Evolutionary conservation across 169 alveolate species (phyloP), one percentile per base, ranked within the genome.

Genomic region (Eimeria sp.): DNA sequence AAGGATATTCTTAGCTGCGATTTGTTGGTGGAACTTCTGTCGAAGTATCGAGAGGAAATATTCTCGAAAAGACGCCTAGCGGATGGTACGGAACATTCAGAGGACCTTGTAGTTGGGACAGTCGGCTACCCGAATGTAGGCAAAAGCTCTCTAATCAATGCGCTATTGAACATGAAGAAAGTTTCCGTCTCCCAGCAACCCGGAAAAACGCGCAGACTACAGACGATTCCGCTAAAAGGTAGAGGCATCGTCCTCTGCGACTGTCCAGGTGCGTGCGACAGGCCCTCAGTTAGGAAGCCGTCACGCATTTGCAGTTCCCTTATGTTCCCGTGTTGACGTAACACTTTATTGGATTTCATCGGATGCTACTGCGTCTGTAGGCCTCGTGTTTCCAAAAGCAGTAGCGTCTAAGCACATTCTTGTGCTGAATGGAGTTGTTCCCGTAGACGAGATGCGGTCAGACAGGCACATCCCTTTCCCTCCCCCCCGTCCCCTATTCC

Each of bases 121-220:
- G 99, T 99, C 14, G 99, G 99, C n/a, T 99, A 98, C 97, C 99
- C 99, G 25, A 99, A 99, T 97, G 99, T 99, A n/a, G 99, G 99
- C 49, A 99, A 99, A 97, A 98, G 99, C 67, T 99, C 99, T 34
- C 98, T 99, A 65, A 99, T 99, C 76, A 99, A 99, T 96, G 99
- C 99, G n/a, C 98, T 99, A 65, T 96, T 99, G 97, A 99, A 99
- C 40, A 96, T 95, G 63, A 99, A 99, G 95, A 98, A 98, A 96
- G 99, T 99, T 0, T 99, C 99, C 45, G 99, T 99, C 22, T 99
- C 99, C 57, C 96, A 98, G 57, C 98, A 98, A 95, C 99, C 99
- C 13, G 99, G 99, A 7, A 99, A 99, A 96, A 99, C 99, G 11
- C 99, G 99, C 96, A 99, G 99, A 96, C 98, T 99, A 89, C 99